These are phyloP conservation scores for Rhododendron griersonianum DNA, from an alignment of 148 eudicot genomes.

Conservation along the genomic window DNA sequence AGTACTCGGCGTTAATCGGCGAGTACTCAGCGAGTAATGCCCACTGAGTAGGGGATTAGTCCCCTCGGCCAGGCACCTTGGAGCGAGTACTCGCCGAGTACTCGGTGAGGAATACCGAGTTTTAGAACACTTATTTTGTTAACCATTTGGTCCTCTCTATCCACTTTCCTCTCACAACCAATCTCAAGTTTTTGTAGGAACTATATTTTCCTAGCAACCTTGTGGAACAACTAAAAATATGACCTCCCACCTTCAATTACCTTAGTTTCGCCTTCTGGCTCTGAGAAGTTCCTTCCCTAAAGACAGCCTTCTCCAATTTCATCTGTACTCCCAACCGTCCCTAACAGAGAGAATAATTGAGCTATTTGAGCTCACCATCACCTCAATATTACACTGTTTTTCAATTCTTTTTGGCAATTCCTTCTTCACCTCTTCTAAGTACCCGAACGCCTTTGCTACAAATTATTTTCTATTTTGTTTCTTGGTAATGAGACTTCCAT, in stretches of 20 bases:
- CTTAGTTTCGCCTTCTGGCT: not conserved
- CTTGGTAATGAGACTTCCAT: not conserved
- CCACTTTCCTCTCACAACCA: not conserved
- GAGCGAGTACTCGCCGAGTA: too few species aligned
- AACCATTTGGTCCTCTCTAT: not conserved
- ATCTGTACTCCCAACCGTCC: not conserved
- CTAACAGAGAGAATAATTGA: too few species aligned
- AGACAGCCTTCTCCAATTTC: not conserved
- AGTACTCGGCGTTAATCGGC: too few species aligned
- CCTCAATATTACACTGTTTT: not conserved
- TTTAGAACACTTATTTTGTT: not conserved
- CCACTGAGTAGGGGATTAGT: too few species aligned
- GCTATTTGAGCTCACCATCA: not conserved
- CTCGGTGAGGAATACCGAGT: too few species aligned
- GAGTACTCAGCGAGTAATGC: too few species aligned
- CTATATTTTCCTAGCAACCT: not conserved
- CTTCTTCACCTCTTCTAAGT: not conserved
- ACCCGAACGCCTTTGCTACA: not conserved
- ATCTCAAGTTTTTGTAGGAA: not conserved
- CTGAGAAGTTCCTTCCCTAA: not conserved
- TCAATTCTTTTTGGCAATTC: not conserved
- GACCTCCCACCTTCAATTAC: not conserved
- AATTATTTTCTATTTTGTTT: not conserved
- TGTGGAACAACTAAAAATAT: not conserved
- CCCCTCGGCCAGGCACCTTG: too few species aligned